Percentiles rank a stretch among this genome's conserved stretches.
Evolutionary conservation across 2,329 filamentous ascomycete species (phyloP).

Genomic region (Magnaporthales sp.): DNA sequence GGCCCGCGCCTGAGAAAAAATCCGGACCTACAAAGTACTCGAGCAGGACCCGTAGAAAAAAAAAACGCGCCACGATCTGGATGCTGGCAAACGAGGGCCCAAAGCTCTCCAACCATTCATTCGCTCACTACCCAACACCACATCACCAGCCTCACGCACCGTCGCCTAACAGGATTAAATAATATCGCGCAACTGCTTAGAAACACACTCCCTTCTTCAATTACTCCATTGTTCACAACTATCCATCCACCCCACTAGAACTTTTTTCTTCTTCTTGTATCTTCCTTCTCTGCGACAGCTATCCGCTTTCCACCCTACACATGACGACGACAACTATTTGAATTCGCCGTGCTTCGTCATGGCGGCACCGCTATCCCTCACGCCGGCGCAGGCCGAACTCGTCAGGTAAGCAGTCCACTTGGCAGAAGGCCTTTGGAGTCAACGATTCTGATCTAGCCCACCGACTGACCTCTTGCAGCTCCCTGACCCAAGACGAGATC

Average conservation of each 20-base stretch:
- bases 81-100: background rate
- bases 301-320: background rate
- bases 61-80: background rate
- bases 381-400: conserved; percentile 48
- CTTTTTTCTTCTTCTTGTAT: background rate
- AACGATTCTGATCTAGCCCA: conserved; percentile 3
- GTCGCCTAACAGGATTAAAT: background rate
- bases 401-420: conserved; percentile 35
- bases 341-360: conserved; percentile 5
- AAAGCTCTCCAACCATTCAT: background rate
- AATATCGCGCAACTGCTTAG: background rate
- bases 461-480: conserved; percentile 41
- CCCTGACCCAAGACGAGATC: conserved; percentile 72
- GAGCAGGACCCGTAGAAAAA: background rate
- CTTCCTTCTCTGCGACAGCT: background rate
- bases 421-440: background rate
- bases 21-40: background rate
- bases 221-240: background rate
- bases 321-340: conserved; percentile 1
- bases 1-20: background rate
- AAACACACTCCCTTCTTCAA: background rate
- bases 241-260: background rate
- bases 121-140: background rate
- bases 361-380: conserved; percentile 18
- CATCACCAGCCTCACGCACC: background rate